Evolutionary conservation across 2,329 filamentous ascomycete species (phyloP), one percentile per base, ranked within the genome.

Genomic region (Fusarium multiceps): DNA sequence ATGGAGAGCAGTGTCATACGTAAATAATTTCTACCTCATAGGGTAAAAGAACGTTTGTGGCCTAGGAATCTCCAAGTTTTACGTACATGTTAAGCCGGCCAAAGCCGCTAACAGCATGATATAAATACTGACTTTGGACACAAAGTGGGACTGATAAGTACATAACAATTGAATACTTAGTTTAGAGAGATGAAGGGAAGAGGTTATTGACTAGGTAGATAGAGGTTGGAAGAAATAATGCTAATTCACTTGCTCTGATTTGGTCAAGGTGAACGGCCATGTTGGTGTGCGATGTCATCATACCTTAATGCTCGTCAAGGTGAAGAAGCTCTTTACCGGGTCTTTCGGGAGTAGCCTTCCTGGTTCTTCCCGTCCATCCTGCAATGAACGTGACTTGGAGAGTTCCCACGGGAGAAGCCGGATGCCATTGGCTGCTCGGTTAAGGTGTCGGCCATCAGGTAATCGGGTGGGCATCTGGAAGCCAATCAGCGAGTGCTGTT

Each of bases 401-500:
- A 59, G 23, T 25, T 21, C 14, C 23, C 25, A 51, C 65, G 66
- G 59, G 41, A 65, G 42, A 61, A 69, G 40, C 47, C 46, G 49
- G 55, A 65, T 49, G 55, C 53, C 21, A 59, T 67, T 61, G 65
- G 54, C 30, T 58, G 14, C n/a, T 55, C 66, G 67, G 66, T 56
- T 69, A 69, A 69, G 48, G 27, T 49, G 48, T 69, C 60, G 66
- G 65, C 37, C 64, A 59, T 50, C 46, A 37, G 42, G 53, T 53
- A 37, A 43, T 59, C 25, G 45, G 54, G 48, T 34, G 12, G 12
- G 23, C 25, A 7, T 14, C 7, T 27, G 25, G 6, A 14, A 43
- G 16, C 62, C 62, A 67, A 66, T 66, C 56, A 54, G 46, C 30
- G 42, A 42, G 37, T 71, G 32, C 27, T 42, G 28, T 41, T 64